Evolutionary conservation across 306 rosid genomes (phyloP), one percentile per base, ranked within the genome.

Genomic region (Dalbergia cochinchinensis): DNA sequence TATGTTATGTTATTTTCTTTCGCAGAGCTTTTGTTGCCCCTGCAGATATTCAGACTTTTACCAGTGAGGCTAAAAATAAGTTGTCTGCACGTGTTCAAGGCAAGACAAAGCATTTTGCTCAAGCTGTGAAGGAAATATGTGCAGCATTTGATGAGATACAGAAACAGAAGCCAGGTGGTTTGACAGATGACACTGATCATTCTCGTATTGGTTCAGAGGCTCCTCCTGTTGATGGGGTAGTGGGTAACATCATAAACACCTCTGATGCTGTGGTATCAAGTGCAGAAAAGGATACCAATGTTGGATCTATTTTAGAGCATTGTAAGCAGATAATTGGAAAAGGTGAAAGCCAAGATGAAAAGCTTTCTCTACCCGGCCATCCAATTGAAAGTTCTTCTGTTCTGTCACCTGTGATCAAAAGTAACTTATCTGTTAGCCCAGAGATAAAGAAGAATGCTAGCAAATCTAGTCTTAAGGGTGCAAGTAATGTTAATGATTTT

Each of bases 11-110:
- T 67, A 55, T 80, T 53, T 79, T 78, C 74, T 68, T 87, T 78
- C 53, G 72, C 95, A 94, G 99, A 84, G 99, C 97, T 71, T 96
- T 96, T 88, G 97, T 96, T 87, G 89, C 97, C 88, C 97, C 98
- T 66, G 83, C 85, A 73, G 99, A 96, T 83, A 86, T 96, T 86
- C 97, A 93, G 83, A 83, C 82, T 67, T 96, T 96, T 82, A 96
- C 99, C 20, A 66, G 44, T 78, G 97, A 91, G 87, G 81, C 73
- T 59, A 93, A 90, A 88, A 83, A 54, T 73, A 96, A 91, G 78
- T 77, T 96, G 81, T 84, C 89, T 76, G 78, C 92, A 78, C 89
- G 97, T 76, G 70, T 86, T 86, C 97, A 90, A 9, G 91, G 90
- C 74, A 96, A 89, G 88, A 65, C 98, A 39, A 96, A 86, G 87